Evolutionary conservation across 345 rosid genomes (phyloP).

Genomic region (Sisymbrium altissimum): DNA sequence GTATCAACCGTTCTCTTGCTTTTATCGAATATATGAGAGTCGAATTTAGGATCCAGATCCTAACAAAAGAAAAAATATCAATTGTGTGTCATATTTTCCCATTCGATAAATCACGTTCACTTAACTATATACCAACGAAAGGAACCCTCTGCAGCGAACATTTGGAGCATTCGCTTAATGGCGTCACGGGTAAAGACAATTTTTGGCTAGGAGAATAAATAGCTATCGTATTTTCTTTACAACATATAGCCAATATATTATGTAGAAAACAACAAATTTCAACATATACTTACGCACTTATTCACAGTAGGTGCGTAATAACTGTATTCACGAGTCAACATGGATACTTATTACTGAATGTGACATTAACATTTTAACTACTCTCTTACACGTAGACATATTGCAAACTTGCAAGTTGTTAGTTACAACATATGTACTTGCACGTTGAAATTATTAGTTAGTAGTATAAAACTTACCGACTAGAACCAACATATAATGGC

Average conservation of each 20-base stretch:
- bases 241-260: no score
- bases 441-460: not conserved
- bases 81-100: not conserved
- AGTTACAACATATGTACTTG: not conserved
- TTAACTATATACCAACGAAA: not conserved
- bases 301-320: slow-evolving; percentile 18
- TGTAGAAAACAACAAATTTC: not conserved
- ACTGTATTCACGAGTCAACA: slow-evolving; percentile 9
- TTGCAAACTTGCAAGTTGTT: slow-evolving; percentile 3
- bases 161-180: slow-evolving; percentile 26
- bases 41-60: not conserved
- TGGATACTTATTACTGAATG: not conserved
- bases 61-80: not conserved
- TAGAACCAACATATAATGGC: not conserved
- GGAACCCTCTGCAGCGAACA: not conserved
- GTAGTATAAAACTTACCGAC: not conserved
- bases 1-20: no score
- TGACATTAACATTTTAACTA: slow-evolving; percentile 22
- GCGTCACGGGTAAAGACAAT: slow-evolving; percentile 26
- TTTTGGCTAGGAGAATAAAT: slow-evolving; percentile 12
- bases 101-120: not conserved
- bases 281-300: not conserved
- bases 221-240: no score
- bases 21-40: not conserved
- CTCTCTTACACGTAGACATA: slow-evolving; percentile 7